Evolutionary conservation across 2,329 filamentous ascomycete genomes (phyloP).

Genomic region (Aureobasidium sp.): DNA sequence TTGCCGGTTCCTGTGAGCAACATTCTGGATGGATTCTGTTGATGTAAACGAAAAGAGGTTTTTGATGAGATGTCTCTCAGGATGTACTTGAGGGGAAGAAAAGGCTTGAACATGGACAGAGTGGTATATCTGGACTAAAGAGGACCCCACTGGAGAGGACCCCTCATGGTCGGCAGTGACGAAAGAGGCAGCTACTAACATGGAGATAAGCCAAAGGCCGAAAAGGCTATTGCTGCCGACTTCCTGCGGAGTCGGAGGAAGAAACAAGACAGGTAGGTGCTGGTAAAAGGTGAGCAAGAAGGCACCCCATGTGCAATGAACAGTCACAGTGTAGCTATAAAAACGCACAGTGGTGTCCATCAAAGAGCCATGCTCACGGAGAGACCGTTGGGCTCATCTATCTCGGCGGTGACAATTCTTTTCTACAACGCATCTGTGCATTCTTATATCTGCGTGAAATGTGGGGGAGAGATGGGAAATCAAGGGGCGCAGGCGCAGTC

Average conservation of each 20-base stretch:
- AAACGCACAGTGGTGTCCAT: too few species aligned
- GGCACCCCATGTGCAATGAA: too few species aligned
- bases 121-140: not conserved
- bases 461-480: too few species aligned
- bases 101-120: not conserved
- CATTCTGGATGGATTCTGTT: constrained; percentile 24
- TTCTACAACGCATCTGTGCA: too few species aligned
- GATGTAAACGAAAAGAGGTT: not conserved
- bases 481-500: too few species aligned
- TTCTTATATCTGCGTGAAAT: too few species aligned
- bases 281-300: not conserved
- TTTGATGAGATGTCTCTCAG: not conserved
- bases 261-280: not conserved
- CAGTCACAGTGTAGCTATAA: too few species aligned
- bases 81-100: not conserved
- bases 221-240: not conserved
- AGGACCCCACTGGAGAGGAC: not conserved
- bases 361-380: too few species aligned
- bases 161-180: constrained; percentile 2
- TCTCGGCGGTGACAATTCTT: too few species aligned
- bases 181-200: constrained; percentile 8
- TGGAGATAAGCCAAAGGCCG: constrained; percentile 7
- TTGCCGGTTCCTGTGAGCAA: constrained; percentile 42
- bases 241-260: not conserved
- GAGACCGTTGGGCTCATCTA: too few species aligned